Percentiles rank a stretch among this genome's conserved stretches.
phyloP scores from a whole-genome alignment of 495 filamentous ascomycete species.

The Penicillium ucsense region DNA sequence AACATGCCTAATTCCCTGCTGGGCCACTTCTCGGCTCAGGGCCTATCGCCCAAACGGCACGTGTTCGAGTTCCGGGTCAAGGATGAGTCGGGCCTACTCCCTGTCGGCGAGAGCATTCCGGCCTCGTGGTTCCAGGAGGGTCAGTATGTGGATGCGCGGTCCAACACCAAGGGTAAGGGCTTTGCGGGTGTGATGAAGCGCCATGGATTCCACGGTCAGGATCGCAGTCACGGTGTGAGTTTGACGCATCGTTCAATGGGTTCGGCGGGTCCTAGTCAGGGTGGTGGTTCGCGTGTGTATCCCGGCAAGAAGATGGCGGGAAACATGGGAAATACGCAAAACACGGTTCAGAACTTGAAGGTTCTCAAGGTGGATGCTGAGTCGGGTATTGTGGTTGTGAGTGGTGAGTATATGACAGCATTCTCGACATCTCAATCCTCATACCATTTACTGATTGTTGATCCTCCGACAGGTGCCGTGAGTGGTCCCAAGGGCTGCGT shows the following conservation, averaged over 20 bases:
- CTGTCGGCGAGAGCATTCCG: slow-evolving; percentile 60
- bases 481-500: slow-evolving; percentile 75
- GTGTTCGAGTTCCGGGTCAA: slow-evolving; percentile 79
- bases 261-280: slow-evolving; percentile 77
- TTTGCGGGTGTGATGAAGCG: slow-evolving; percentile 98
- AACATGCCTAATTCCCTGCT: slow-evolving; percentile 73
- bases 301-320: slow-evolving; percentile 98
- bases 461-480: slow-evolving; percentile 48
- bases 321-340: slow-evolving; percentile 78
- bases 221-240: slow-evolving; percentile 88
- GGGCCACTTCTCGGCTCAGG: slow-evolving; percentile 72
- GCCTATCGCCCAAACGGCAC: slow-evolving; percentile 69
- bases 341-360: slow-evolving; percentile 83
- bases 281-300: slow-evolving; percentile 80
- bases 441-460: too few relatives aligned
- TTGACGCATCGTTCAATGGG: slow-evolving; percentile 85
- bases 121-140: slow-evolving; percentile 85
- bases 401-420: slow-evolving; percentile 41
- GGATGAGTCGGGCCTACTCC: slow-evolving; percentile 58
- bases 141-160: slow-evolving; percentile 79
- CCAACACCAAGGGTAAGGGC: slow-evolving; percentile 72
- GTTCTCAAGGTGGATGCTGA: slow-evolving; percentile 77
- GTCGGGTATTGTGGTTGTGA: slow-evolving; percentile 79
- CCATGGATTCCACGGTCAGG: slow-evolving; percentile 79
- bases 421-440: too few relatives aligned